Evolutionary conservation across 768 basidiomycete species (phyloP).

Genomic region (Chlorophyllum brunneum): DNA sequence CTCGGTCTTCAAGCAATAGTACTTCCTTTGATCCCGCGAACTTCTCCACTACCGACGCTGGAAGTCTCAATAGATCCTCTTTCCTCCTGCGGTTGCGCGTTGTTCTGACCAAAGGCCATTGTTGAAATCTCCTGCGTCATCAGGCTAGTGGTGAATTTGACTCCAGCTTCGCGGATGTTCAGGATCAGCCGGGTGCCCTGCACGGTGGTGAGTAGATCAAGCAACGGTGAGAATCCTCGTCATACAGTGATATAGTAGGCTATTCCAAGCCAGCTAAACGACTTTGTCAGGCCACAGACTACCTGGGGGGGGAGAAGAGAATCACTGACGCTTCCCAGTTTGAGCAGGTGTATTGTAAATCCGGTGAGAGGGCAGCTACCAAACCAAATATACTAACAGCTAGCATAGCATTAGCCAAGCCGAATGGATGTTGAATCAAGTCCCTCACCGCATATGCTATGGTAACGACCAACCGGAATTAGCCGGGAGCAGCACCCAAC

Average conservation of each 20-base stretch:
- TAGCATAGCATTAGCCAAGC: neutral
- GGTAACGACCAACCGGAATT: neutral
- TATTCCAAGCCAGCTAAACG: no score
- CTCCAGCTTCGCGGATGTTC: slow-evolving; percentile 2
- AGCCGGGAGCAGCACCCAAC: no score
- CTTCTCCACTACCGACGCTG: no score
- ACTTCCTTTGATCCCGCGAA: no score
- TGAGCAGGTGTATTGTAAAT: neutral
- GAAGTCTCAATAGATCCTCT: no score
- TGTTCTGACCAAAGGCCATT: neutral
- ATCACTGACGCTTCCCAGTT: slow-evolving; percentile 9
- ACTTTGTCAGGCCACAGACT: neutral
- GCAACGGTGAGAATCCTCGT: no score
- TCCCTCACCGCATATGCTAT: slow-evolving; percentile 1
- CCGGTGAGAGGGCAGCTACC: neutral
- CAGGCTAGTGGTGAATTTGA: slow-evolving; percentile 2
- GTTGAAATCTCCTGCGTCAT: slow-evolving; percentile 7
- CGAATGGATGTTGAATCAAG: no score
- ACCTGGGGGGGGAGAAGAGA: neutral
- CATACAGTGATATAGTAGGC: slow-evolving; percentile 1
- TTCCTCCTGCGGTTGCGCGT: no score
- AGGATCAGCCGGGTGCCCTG: slow-evolving; percentile 10
- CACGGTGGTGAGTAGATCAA: no score
- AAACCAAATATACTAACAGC: slow-evolving; percentile 7
- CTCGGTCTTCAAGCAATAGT: no score